Conservation (phyloP, 2,329 filamentous ascomycete genomes). For the Diaporthe australafricana region DNA sequence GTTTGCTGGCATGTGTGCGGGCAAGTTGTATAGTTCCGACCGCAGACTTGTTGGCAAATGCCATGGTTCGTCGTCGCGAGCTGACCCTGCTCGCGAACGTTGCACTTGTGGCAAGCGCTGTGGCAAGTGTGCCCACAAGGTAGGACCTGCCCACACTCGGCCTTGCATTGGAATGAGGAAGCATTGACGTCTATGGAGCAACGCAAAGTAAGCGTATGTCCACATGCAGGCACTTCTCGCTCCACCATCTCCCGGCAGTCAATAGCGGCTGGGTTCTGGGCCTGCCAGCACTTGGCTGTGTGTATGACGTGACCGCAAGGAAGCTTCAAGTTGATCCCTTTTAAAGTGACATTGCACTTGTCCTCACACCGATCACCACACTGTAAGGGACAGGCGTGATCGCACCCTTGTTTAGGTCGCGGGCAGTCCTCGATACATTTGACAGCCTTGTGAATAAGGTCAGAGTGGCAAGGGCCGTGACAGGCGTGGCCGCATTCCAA, state of each 20-base stretch:
- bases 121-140: conserved; percentile 71
- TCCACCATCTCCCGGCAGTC: conserved; percentile 60
- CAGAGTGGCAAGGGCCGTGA: conserved; percentile 58
- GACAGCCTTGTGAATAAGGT: conserved; percentile 58
- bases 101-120: conserved; percentile 62
- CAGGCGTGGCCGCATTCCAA: conserved; percentile 63
- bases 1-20: conserved; percentile 61
- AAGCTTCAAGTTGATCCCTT: conserved; percentile 42
- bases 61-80: conserved; percentile 55
- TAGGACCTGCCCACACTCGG: conserved; percentile 57
- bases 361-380: conserved; percentile 58
- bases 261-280: conserved; percentile 58
- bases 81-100: conserved; percentile 45
- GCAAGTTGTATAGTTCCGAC: conserved; percentile 64
- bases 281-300: conserved; percentile 51
- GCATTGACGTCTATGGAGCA: conserved; percentile 61
- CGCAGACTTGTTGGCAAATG: conserved; percentile 61
- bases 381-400: conserved; percentile 54
- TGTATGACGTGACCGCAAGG: conserved; percentile 56
- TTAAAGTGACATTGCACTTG: conserved; percentile 50
- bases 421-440: conserved; percentile 59
- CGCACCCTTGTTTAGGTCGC: conserved; percentile 54
- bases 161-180: conserved; percentile 58
- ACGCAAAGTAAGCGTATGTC: conserved; percentile 60
- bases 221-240: conserved; percentile 64